A percentile compares a stretch with the other conserved stretches of the same genome.
These are phyloP conservation scores for Ascochyta viciae-villosae DNA, from an alignment of 2,329 filamentous ascomycete species.

Conservation along the genomic window DNA sequence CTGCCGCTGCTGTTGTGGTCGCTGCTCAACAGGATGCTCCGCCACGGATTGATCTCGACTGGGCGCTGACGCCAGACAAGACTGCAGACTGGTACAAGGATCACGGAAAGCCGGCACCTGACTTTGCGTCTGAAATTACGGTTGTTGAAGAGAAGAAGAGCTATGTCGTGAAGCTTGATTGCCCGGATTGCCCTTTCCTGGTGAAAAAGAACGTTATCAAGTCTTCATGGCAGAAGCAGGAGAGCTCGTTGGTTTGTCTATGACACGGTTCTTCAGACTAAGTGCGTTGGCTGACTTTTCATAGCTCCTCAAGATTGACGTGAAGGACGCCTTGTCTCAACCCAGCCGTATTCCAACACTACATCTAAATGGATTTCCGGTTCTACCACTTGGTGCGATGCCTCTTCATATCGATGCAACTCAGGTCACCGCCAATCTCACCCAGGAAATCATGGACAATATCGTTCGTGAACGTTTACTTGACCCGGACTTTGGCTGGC, in stretches of 20 bases:
- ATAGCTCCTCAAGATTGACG: conserved; percentile 35
- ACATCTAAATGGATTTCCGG: conserved; percentile 30
- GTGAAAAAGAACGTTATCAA: conserved; percentile 12
- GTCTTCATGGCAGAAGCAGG: conserved; percentile 26
- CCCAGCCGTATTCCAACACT: conserved; percentile 12
- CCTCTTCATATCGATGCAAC: conserved; percentile 31
- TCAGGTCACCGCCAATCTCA: conserved; percentile 30
- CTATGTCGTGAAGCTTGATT: conserved; percentile 41
- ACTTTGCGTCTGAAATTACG: conserved; percentile 24
- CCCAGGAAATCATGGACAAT: conserved; percentile 17
- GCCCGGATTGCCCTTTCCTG: conserved; percentile 35
- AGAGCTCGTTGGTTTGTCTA: conserved; percentile 34
- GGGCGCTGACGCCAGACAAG: conserved; percentile 23
- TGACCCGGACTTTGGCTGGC: conserved; percentile 15
- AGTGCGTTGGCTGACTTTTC: neutral
- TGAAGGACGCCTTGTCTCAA: conserved; percentile 12
- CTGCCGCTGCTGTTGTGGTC: conserved; percentile 14
- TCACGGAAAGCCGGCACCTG: neutral
- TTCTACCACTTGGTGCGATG: conserved; percentile 32
- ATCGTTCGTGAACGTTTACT: conserved; percentile 6
- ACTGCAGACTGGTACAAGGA: conserved; percentile 19
- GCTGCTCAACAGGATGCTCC: conserved; percentile 1
- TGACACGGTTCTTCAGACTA: neutral
- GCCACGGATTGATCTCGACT: conserved; percentile 7
- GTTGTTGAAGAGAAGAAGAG: conserved; percentile 28